phyloP scores from a whole-genome alignment of 345 rosid genomes.

The Chamaenerion angustifolium region DNA sequence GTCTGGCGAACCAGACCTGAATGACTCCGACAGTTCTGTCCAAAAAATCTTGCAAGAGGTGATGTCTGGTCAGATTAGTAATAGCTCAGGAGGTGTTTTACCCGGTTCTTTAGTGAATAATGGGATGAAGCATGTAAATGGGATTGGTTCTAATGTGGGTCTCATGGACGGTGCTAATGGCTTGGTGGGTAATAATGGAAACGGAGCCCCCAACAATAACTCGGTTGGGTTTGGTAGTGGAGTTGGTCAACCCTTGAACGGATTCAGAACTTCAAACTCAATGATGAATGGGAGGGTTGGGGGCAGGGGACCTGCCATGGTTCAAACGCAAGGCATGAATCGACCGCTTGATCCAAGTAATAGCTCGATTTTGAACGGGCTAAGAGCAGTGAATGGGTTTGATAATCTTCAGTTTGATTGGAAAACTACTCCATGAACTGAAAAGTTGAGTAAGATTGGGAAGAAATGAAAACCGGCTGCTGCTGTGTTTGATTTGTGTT shows the following conservation, averaged over 20 bases:
- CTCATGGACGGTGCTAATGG: conserved; percentile 23
- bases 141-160: conserved; percentile 32
- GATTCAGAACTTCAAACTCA: conserved; percentile 48
- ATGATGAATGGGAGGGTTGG: conserved; percentile 66
- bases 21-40: conserved; percentile 64
- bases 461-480: too few relatives aligned
- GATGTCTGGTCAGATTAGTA: conserved; percentile 51
- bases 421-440: conserved; percentile 37
- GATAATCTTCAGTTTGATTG: conserved; percentile 38
- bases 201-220: conserved; percentile 8
- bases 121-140: conserved; percentile 34
- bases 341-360: conserved; percentile 36
- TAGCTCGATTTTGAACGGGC: conserved; percentile 27
- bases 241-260: conserved; percentile 42
- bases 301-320: conserved; percentile 12
- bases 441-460: too few relatives aligned
- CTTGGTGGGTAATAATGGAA: conserved; percentile 38
- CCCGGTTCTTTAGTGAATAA: conserved; percentile 44
- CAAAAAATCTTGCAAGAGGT: conserved; percentile 76
- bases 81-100: conserved; percentile 38
- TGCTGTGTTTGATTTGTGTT: too few relatives aligned
- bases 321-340: conserved; percentile 23
- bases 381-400: conserved; percentile 40
- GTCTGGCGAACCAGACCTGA: conserved; percentile 35
- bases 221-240: conserved; percentile 20